These are phyloP conservation scores for Trypanosoma rangeli DNA, from an alignment of 208 protist species.

Conservation along the genomic window DNA sequence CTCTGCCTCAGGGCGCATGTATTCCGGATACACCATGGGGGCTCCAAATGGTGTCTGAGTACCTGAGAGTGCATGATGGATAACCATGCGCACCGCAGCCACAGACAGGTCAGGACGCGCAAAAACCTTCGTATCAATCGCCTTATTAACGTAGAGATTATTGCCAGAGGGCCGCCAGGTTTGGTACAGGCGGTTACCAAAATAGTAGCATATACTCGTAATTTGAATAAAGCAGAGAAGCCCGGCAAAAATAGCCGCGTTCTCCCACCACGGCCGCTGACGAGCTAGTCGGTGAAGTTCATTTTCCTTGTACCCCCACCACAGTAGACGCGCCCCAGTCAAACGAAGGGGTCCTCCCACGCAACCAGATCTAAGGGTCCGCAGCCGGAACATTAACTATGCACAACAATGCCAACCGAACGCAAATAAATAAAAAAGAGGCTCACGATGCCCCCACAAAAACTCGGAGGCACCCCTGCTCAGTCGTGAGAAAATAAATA, in stretches of 20 bases:
- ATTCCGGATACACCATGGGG: conserved; percentile 75
- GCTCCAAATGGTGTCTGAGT: conserved; percentile 76
- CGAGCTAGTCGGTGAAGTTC: conserved; percentile 72
- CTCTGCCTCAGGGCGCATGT: conserved; percentile 59
- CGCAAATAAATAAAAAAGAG: conserved; percentile 2
- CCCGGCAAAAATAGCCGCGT: conserved; percentile 58
- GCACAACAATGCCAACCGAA: conserved; percentile 15
- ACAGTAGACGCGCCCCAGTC: conserved; percentile 30
- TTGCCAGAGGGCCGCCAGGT: conserved; percentile 69
- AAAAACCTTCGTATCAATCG: conserved; percentile 74
- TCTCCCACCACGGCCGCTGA: conserved; percentile 88
- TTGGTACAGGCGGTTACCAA: conserved; percentile 72
- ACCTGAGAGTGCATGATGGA: conserved; percentile 73
- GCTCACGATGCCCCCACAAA: too few relatives aligned
- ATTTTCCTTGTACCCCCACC: conserved; percentile 62
- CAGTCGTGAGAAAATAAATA: not conserved
- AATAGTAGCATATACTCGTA: conserved; percentile 52
- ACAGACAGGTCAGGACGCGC: conserved; percentile 78
- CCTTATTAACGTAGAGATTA: conserved; percentile 47
- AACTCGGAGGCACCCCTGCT: not conserved
- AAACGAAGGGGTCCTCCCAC: conserved; percentile 16
- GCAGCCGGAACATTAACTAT: conserved; percentile 25
- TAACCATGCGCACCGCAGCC: conserved; percentile 70
- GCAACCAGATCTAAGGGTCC: conserved; percentile 1
- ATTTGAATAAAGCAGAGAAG: conserved; percentile 75